Conservation (phyloP, 768 basidiomycete species). For the Phylloporus arenicola region DNA sequence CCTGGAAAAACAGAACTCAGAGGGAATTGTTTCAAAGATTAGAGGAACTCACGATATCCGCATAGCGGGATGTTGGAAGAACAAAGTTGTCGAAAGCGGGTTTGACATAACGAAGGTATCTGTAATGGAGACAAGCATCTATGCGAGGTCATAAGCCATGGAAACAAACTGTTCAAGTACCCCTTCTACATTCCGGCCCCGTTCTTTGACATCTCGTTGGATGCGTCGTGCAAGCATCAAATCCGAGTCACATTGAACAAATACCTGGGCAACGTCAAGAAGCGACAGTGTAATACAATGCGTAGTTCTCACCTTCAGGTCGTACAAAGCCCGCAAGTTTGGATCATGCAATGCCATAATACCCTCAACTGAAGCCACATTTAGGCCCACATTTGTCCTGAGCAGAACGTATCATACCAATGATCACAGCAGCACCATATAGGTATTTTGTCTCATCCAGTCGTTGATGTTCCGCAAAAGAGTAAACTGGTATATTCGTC, state of each 20-base stretch:
- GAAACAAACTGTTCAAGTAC: slow-evolving; percentile 76
- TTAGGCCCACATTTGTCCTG: background rate
- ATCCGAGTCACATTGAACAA: slow-evolving; percentile 92
- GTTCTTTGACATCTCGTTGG: slow-evolving; percentile 79
- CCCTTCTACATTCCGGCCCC: slow-evolving; percentile 80
- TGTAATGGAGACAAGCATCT: slow-evolving; percentile 26
- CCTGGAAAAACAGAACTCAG: slow-evolving; percentile 41
- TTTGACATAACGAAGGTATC: slow-evolving; percentile 93
- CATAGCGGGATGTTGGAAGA: slow-evolving; percentile 75
- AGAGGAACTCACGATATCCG: slow-evolving; percentile 66
- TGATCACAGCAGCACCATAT: slow-evolving; percentile 91
- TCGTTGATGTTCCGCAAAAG: slow-evolving; percentile 86
- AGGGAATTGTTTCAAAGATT: background rate
- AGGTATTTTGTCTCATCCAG: slow-evolving; percentile 76
- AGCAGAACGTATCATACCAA: slow-evolving; percentile 43
- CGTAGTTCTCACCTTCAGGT: slow-evolving; percentile 66
- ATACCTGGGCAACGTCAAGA: slow-evolving; percentile 44
- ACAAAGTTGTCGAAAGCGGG: slow-evolving; percentile 94
- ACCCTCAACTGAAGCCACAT: slow-evolving; percentile 61
- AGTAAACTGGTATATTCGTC: slow-evolving; percentile 90
- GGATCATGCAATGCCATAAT: slow-evolving; percentile 88
- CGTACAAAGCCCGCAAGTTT: slow-evolving; percentile 72
- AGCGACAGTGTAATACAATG: background rate
- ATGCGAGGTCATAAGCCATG: background rate
- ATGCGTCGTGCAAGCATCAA: slow-evolving; percentile 95